Evolutionary conservation across 768 basidiomycete species (phyloP).

Genomic region (Suillus placidus): DNA sequence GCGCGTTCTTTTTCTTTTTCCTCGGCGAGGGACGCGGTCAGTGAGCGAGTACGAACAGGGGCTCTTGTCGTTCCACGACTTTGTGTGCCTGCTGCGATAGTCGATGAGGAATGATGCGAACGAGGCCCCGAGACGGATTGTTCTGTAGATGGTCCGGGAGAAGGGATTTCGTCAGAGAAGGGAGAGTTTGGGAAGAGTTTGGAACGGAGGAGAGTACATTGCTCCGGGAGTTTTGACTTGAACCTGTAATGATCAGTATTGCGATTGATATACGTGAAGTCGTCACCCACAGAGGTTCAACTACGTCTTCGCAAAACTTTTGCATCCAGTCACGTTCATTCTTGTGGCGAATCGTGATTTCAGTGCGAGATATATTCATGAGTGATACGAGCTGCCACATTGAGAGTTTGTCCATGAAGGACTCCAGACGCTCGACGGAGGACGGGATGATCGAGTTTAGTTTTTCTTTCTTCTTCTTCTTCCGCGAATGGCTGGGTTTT

Average conservation of each 20-base stretch:
- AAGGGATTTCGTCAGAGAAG: constrained; percentile 48
- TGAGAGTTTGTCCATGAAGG: constrained; percentile 78
- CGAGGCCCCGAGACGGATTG: constrained; percentile 13
- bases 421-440: constrained; percentile 60
- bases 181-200: constrained; percentile 72
- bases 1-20: constrained; percentile 48
- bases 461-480: constrained; percentile 23
- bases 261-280: constrained; percentile 3
- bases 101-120: constrained; percentile 28
- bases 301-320: constrained; percentile 63
- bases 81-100: constrained; percentile 4
- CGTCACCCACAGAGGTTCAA: constrained; percentile 60
- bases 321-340: constrained; percentile 73
- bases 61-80: constrained; percentile 22
- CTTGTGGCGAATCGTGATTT: constrained; percentile 14
- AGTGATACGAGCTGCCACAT: constrained; percentile 67
- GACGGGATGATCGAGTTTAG: constrained; percentile 27
- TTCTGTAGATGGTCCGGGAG: constrained; percentile 14
- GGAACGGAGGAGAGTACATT: constrained; percentile 58
- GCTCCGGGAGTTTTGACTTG: constrained; percentile 49
- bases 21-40: constrained; percentile 71
- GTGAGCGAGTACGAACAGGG: constrained; percentile 58
- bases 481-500: constrained; percentile 13
- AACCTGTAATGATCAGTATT: constrained; percentile 47
- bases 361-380: constrained; percentile 39